Conservation (phyloP, 1,284 basidiomycete genomes). For the Ceratobasidium sp. region DNA sequence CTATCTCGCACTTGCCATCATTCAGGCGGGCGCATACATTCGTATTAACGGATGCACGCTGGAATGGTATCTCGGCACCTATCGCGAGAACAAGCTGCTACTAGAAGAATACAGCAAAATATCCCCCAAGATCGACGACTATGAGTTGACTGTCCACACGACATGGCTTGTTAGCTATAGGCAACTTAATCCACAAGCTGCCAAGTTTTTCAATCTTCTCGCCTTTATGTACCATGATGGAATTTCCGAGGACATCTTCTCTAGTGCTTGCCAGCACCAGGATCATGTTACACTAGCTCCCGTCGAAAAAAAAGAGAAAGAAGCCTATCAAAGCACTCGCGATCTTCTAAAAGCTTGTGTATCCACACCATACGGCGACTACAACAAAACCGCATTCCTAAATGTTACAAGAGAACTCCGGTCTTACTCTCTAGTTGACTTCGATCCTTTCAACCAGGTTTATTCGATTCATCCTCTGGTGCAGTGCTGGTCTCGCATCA, state of each 20-base stretch:
- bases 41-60: not conserved
- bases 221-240: slow-evolving; percentile 20
- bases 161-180: slow-evolving; percentile 1
- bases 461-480: slow-evolving; percentile 15
- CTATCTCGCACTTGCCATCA: slow-evolving; percentile 3
- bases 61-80: not conserved
- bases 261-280: no score
- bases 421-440: slow-evolving; percentile 11
- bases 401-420: not conserved
- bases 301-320: not conserved
- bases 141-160: not conserved
- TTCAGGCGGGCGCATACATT: slow-evolving; percentile 21
- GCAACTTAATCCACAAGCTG: not conserved
- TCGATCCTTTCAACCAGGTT: not conserved
- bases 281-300: not conserved
- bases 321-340: no score
- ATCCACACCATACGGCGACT: not conserved
- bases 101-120: no score
- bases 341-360: not conserved
- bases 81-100: not conserved
- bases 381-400: slow-evolving; percentile 1
- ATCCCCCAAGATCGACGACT: not conserved
- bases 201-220: not conserved
- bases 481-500: not conserved
- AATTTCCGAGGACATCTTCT: slow-evolving; percentile 13